Percentiles rank a stretch among this genome's conserved stretches.
Conservation (phyloP, 495 filamentous ascomycete genomes). For the Neurospora sp. region DNA sequence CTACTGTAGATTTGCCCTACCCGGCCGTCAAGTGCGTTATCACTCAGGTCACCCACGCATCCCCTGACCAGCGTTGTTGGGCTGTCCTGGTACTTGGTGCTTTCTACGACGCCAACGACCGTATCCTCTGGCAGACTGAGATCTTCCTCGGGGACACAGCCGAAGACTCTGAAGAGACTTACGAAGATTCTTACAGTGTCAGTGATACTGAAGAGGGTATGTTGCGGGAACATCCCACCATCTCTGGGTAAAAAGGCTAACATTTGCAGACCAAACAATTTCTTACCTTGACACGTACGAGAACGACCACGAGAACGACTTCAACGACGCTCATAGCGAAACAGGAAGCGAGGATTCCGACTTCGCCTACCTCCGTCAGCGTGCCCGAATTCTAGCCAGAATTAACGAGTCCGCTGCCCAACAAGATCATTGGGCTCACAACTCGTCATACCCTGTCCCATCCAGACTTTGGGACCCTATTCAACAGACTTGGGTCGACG, state of each 20-base stretch:
- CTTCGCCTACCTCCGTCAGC: neutral
- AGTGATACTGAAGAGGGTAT: neutral
- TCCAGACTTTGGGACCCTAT: neutral
- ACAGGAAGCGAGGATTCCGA: neutral
- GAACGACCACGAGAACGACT: neutral
- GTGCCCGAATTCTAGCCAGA: neutral
- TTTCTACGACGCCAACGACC: slow-evolving; percentile 1
- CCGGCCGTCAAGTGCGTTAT: slow-evolving; percentile 22
- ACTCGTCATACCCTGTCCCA: too few species aligned
- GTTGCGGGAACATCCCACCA: neutral
- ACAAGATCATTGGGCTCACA: neutral
- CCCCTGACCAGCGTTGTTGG: slow-evolving; percentile 8
- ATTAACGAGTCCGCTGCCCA: neutral
- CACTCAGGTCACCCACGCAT: slow-evolving; percentile 1
- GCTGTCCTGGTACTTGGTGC: slow-evolving; percentile 22
- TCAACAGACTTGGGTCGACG: neutral
- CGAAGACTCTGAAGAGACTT: neutral
- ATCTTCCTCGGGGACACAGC: neutral
- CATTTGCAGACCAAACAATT: neutral
- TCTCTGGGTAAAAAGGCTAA: neutral
- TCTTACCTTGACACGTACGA: neutral
- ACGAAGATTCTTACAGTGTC: neutral
- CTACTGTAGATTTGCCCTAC: slow-evolving; percentile 9
- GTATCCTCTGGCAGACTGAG: neutral
- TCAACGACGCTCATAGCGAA: neutral